phyloP scores from a whole-genome alignment of 306 rosid species.

The Carpinus fangiana region DNA sequence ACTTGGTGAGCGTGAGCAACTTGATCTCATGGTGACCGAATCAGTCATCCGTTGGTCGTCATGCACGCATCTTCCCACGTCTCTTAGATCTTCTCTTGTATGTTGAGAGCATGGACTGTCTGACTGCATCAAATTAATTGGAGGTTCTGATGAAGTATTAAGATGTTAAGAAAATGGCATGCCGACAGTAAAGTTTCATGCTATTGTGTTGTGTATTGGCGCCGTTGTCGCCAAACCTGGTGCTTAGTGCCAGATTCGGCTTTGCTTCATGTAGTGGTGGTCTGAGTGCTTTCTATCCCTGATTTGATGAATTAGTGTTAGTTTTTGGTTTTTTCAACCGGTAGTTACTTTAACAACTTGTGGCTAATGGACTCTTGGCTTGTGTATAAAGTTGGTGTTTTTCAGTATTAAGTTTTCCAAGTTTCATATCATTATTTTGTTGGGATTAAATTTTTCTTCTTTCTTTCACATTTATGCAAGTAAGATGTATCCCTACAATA shows the following conservation, averaged over 20 bases:
- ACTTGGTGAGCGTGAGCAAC: conserved; percentile 75
- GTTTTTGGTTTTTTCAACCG: neutral
- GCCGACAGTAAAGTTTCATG: conserved; percentile 28
- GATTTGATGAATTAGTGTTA: conserved; percentile 24
- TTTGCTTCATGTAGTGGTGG: conserved; percentile 32
- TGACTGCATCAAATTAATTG: conserved; percentile 2
- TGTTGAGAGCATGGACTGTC: conserved; percentile 41
- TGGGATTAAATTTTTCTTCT: neutral
- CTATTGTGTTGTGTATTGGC: conserved; percentile 22
- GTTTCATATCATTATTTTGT: neutral
- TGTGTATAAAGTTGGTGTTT: conserved; percentile 14
- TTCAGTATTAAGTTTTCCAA: conserved; percentile 15
- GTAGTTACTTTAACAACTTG: conserved; percentile 19
- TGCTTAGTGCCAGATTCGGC: conserved; percentile 28
- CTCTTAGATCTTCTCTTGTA: conserved; percentile 77
- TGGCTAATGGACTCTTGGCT: conserved; percentile 22
- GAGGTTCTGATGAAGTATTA: conserved; percentile 31
- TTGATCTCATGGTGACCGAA: conserved; percentile 75
- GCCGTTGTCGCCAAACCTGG: conserved; percentile 22
- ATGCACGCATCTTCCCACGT: conserved; percentile 73
- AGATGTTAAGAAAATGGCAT: conserved; percentile 1
- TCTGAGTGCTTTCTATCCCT: conserved; percentile 27
- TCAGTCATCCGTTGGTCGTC: conserved; percentile 92
- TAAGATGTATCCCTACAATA: neutral
- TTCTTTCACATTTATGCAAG: neutral